Evolutionary conservation across 2,329 filamentous ascomycete genomes (phyloP).

Genomic region (Exophiala sp.): DNA sequence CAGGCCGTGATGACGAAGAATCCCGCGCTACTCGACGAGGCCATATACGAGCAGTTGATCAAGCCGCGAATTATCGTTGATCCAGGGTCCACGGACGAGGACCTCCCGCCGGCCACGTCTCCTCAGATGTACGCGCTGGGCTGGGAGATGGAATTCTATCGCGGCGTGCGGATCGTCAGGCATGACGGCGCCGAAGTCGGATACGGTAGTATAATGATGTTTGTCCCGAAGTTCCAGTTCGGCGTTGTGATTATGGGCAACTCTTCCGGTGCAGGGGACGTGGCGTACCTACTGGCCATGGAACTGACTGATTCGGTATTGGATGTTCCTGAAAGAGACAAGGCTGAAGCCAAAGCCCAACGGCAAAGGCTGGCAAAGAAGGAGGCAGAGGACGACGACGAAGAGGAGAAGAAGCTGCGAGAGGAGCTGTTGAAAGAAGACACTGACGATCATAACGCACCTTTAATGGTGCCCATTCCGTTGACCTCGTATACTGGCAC

Average conservation of each 20-base stretch:
- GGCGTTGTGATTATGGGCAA: not conserved
- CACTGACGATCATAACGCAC: no score
- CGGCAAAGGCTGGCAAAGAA: no score
- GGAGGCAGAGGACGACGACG: no score
- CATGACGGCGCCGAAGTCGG: constrained; percentile 33
- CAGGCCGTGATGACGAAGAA: constrained; percentile 32
- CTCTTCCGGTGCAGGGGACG: not conserved
- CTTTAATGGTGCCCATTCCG: no score
- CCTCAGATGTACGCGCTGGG: constrained; percentile 30
- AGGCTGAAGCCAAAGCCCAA: no score
- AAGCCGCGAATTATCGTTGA: constrained; percentile 7
- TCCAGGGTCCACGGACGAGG: constrained; percentile 27
- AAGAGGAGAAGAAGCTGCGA: no score
- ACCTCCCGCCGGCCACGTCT: constrained; percentile 26
- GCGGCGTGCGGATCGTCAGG: constrained; percentile 30
- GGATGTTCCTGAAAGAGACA: not conserved
- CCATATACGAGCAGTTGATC: no score
- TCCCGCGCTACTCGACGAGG: constrained; percentile 26
- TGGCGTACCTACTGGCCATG: not conserved
- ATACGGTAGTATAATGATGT: constrained; percentile 30
- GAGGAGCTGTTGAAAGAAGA: no score
- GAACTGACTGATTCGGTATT: not conserved
- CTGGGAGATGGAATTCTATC: constrained; percentile 31
- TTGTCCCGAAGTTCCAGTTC: constrained; percentile 31
- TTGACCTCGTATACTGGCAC: no score